Percentiles rank a stretch among this genome's conserved stretches.
Conservation (phyloP, 495 filamentous ascomycete species). For the Parmelia sp. region DNA sequence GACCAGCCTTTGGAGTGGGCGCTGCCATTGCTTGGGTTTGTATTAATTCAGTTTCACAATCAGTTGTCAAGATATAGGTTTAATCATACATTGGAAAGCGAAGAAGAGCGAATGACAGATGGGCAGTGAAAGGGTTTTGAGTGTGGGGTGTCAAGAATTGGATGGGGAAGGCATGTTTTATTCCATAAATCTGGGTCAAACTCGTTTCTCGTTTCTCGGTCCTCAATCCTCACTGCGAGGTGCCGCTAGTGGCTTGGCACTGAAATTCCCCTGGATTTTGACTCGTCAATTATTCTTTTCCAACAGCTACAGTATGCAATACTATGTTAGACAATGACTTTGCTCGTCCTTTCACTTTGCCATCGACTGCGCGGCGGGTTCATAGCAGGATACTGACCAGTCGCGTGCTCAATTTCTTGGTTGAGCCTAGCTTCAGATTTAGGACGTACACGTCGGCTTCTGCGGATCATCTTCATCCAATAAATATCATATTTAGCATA, state of each 20-base stretch:
- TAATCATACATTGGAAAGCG: neutral
- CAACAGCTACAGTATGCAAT: too few relatives aligned
- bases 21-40: slow-evolving; percentile 3
- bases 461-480: neutral
- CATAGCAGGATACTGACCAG: neutral
- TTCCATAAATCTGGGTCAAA: too few relatives aligned
- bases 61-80: neutral
- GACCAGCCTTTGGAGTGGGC: slow-evolving; percentile 6
- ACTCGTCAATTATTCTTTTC: neutral
- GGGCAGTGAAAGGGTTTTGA: neutral
- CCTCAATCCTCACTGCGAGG: too few relatives aligned
- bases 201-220: neutral
- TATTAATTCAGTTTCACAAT: neutral
- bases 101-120: neutral
- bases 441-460: neutral
- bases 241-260: slow-evolving; percentile 1
- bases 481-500: neutral
- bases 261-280: neutral
- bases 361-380: neutral
- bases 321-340: neutral
- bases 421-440: neutral
- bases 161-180: too few relatives aligned
- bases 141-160: too few relatives aligned
- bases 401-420: neutral
- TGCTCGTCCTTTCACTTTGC: too few relatives aligned